Conservation (phyloP, 768 basidiomycete species). For the Panaeolus papilionaceus region DNA sequence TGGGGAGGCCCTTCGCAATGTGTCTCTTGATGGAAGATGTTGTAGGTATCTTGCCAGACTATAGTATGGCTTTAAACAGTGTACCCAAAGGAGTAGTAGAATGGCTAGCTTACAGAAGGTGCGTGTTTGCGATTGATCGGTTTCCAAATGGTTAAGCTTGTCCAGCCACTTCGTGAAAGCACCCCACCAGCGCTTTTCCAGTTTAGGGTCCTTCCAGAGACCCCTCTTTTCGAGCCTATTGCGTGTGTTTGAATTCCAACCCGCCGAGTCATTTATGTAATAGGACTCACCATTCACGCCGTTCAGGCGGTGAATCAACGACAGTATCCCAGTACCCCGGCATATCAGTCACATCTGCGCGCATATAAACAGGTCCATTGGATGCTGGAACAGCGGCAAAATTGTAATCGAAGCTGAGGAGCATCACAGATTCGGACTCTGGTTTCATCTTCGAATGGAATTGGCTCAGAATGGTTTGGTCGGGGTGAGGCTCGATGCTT, state of each 20-base stretch:
- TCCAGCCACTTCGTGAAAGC: slow-evolving; percentile 22
- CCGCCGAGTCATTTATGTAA: neutral
- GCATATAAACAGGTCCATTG: slow-evolving; percentile 24
- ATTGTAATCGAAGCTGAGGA: slow-evolving; percentile 27
- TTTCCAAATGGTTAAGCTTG: slow-evolving; percentile 20
- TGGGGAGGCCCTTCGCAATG: slow-evolving; percentile 15
- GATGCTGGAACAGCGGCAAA: slow-evolving; percentile 25
- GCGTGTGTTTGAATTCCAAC: neutral
- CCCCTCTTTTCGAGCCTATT: slow-evolving; percentile 21
- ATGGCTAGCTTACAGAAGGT: slow-evolving; percentile 17
- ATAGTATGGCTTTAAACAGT: neutral
- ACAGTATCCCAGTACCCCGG: slow-evolving; percentile 24
- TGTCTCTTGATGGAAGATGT: slow-evolving; percentile 15
- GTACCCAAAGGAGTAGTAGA: neutral
- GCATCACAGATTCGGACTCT: slow-evolving; percentile 25
- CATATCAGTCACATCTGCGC: slow-evolving; percentile 22
- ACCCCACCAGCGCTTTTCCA: slow-evolving; percentile 25
- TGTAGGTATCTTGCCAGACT: slow-evolving; percentile 9
- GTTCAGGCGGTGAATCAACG: slow-evolving; percentile 8
- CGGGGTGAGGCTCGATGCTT: slow-evolving; percentile 24
- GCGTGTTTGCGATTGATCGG: slow-evolving; percentile 19
- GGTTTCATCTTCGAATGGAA: slow-evolving; percentile 25
- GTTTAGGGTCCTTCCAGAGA: slow-evolving; percentile 19
- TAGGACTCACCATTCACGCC: slow-evolving; percentile 15
- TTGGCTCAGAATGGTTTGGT: slow-evolving; percentile 25